Percentiles rank a stretch among this genome's conserved stretches.
Evolutionary conservation across 2,329 filamentous ascomycete species (phyloP).

Genomic region (Trichoderma polysporum): DNA sequence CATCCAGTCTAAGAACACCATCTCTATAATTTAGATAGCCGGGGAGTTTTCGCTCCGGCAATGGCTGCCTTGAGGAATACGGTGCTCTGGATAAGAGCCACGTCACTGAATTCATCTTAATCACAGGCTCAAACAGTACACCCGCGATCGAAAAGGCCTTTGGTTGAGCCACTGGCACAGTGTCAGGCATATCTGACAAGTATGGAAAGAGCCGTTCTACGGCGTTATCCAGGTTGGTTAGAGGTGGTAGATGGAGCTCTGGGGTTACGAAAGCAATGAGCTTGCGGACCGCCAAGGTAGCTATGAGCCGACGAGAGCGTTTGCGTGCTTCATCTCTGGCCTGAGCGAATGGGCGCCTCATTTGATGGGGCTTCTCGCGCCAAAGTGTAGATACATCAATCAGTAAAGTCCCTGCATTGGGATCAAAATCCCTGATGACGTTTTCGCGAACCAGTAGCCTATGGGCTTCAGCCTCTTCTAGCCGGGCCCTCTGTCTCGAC

Average conservation of each 20-base stretch:
- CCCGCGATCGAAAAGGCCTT: constrained; percentile 45
- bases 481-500: constrained; percentile 44
- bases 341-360: constrained; percentile 26
- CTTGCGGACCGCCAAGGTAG: constrained; percentile 47
- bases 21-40: constrained; percentile 25
- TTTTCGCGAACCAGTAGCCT: constrained; percentile 50
- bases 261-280: constrained; percentile 53
- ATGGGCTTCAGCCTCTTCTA: constrained; percentile 53
- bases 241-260: constrained; percentile 42
- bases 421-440: constrained; percentile 48
- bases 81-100: constrained; percentile 51
- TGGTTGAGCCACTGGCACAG: constrained; percentile 22
- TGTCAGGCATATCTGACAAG: constrained; percentile 30
- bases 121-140: constrained; percentile 40
- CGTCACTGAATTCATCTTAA: constrained; percentile 24
- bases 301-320: constrained; percentile 43
- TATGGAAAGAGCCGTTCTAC: constrained; percentile 51
- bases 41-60: constrained; percentile 30
- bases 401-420: constrained; percentile 48
- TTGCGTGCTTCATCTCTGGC: constrained; percentile 30
- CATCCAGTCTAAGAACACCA: neutral
- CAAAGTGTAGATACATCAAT: constrained; percentile 45
- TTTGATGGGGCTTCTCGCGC: neutral
- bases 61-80: constrained; percentile 42
- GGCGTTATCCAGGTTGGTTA: constrained; percentile 45